Conservation (phyloP, 1,284 basidiomycete genomes). For the Malassezia restricta region DNA sequence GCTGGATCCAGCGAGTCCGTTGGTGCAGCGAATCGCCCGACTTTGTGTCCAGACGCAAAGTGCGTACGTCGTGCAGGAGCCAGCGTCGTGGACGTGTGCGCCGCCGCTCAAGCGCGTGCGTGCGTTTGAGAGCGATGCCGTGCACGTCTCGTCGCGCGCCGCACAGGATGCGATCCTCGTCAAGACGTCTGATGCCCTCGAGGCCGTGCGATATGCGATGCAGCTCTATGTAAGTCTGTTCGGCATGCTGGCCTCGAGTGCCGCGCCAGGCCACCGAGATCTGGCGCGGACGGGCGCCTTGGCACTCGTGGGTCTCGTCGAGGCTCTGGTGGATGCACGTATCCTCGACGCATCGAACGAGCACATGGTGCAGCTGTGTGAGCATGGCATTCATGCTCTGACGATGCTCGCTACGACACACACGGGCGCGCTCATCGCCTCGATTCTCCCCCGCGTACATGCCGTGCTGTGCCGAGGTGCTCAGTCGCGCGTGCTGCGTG, state of each 20-base stretch:
- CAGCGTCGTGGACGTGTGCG: background rate
- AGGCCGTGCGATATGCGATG: slow-evolving; percentile 15
- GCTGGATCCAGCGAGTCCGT: slow-evolving; percentile 22
- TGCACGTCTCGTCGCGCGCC: slow-evolving; percentile 11
- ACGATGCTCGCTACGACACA: background rate
- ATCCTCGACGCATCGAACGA: background rate
- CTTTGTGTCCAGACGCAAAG: slow-evolving; percentile 11
- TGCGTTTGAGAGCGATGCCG: slow-evolving; percentile 27
- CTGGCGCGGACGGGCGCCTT: slow-evolving; percentile 17
- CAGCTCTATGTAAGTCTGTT: slow-evolving; percentile 18
- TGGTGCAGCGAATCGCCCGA: slow-evolving; percentile 23
- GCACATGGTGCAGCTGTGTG: background rate
- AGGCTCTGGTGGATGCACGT: slow-evolving; percentile 18
- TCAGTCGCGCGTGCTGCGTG: background rate
- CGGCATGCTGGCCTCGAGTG: slow-evolving; percentile 16
- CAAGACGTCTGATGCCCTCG: slow-evolving; percentile 14
- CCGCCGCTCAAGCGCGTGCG: slow-evolving; percentile 21
- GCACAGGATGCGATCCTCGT: slow-evolving; percentile 20
- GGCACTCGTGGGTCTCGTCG: slow-evolving; percentile 18
- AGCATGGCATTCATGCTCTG: background rate
- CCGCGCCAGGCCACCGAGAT: slow-evolving; percentile 20
- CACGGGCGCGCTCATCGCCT: background rate
- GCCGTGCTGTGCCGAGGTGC: background rate
- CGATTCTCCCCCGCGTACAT: slow-evolving; percentile 2
- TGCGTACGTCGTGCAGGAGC: background rate